These are phyloP conservation scores for Trichophyton benhamiae DNA, from an alignment of 2,329 filamentous ascomycete genomes.

Conservation along the genomic window DNA sequence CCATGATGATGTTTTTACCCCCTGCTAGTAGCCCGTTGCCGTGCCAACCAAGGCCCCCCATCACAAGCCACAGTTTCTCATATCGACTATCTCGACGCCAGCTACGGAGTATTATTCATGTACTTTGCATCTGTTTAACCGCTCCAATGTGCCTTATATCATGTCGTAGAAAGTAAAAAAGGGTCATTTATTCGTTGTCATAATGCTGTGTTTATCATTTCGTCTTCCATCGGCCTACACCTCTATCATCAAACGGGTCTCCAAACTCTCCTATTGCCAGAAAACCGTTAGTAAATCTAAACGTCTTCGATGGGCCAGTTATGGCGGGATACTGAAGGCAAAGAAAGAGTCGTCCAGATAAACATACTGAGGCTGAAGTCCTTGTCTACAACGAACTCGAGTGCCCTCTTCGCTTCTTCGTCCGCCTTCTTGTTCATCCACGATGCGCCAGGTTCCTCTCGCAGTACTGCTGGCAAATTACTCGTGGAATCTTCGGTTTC, in stretches of 20 bases:
- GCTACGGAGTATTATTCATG: too few species aligned
- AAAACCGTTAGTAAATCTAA: neutral
- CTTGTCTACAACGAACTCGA: constrained; percentile 40
- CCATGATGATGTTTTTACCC: neutral
- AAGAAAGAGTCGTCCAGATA: neutral
- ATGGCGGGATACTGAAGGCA: too few species aligned
- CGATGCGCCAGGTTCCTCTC: constrained; percentile 35
- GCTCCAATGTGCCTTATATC: neutral
- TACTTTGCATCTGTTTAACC: neutral
- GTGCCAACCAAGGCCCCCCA: neutral
- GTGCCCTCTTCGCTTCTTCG: constrained; percentile 43
- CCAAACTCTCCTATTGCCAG: constrained; percentile 32
- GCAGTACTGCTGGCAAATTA: constrained; percentile 9
- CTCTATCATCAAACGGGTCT: constrained; percentile 34
- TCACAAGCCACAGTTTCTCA: neutral
- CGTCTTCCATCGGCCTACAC: constrained; percentile 19
- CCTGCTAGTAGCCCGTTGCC: neutral
- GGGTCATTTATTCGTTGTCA: neutral
- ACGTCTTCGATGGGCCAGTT: too few species aligned
- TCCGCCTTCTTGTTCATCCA: constrained; percentile 47
- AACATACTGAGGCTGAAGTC: constrained; percentile 39
- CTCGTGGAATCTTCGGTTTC: constrained; percentile 1
- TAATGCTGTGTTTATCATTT: neutral
- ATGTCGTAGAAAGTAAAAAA: neutral
- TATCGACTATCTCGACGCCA: neutral